These are phyloP conservation scores for Collybia mongolica DNA, from an alignment of 768 basidiomycete species.

Conservation along the genomic window DNA sequence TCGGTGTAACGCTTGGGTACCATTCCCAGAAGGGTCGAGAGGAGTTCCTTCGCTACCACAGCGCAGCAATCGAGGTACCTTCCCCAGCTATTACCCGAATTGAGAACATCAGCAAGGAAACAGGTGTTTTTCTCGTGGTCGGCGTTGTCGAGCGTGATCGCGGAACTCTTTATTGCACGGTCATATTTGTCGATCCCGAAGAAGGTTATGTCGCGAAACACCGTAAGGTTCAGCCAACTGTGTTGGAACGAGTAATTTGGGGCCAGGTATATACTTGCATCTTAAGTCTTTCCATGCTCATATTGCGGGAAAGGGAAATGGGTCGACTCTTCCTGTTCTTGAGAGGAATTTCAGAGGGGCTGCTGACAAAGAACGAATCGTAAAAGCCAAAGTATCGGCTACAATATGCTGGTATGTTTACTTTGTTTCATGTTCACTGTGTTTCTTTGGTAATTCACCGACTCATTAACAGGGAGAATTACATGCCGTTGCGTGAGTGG, in stretches of 20 bases:
- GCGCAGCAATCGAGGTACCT: conserved; percentile 58
- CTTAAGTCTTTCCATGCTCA: too few relatives aligned
- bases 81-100: conserved; percentile 46
- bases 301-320: conserved; percentile 30
- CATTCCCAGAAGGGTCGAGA: conserved; percentile 51
- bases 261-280: conserved; percentile 32
- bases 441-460: neutral
- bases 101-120: conserved; percentile 45
- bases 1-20: conserved; percentile 49
- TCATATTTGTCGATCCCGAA: conserved; percentile 53
- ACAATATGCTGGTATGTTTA: conserved; percentile 55
- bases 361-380: conserved; percentile 5
- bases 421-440: neutral
- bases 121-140: conserved; percentile 53
- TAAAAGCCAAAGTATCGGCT: conserved; percentile 48
- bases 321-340: conserved; percentile 49
- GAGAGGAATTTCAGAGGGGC: conserved; percentile 32
- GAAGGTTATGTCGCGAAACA: conserved; percentile 57
- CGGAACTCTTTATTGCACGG: conserved; percentile 64
- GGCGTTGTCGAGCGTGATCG: conserved; percentile 61
- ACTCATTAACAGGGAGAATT: conserved; percentile 54
- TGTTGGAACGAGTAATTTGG: conserved; percentile 59
- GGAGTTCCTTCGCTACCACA: conserved; percentile 54
- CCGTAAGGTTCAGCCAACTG: conserved; percentile 66
- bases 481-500: conserved; percentile 60